Base-by-base conservation (phyloP, 129 eudicot genomes). In the Pseudognaphalium luteoalbum region DNA sequence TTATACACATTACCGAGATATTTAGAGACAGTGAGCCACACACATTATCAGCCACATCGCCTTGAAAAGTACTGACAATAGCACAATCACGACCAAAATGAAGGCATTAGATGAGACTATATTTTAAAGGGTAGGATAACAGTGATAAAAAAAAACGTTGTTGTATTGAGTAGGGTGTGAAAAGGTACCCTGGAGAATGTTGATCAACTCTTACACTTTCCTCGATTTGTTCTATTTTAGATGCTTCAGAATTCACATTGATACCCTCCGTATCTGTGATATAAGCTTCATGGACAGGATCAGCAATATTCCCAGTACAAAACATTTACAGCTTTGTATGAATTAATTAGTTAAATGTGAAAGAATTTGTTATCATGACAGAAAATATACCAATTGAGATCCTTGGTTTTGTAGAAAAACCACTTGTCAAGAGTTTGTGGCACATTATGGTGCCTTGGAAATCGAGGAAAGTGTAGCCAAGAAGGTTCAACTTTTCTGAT, bases 391-490 rank as follows among this genome's bases (percentile, higher is more conserved):
- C 73, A 16, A 6, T 44, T 22, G 35, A 14, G 5, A 19, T 69
- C 25, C 34, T 3, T 3, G 10, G 39, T 28, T 22, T 62, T 28
- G 8, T 25, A 62, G 67, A 62, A 29, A n/a, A n/a, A 67, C 3
- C 73, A 22, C 11, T 69, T 1, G 12, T 69, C 73, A 69, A 69
- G 73, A 79, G 85, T 78, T 91, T 91, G 74, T 88, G 95, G 90
- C 97, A 91, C 89, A 88, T 59, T 9, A 76, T 37, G 6, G 95
- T 88, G 10, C 91, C 97, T 83, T 83, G 90, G 80, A 91, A 91
- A 79, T 86, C 80, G 52, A 88, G 87, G 82, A 86, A 91, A 75
- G 90, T 86, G 63, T 70, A 86, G 22, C 42, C 87, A 54, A 86
- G 70, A 72, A 83, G 80, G 8, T 86, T 76, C 69, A 86, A 77